These are phyloP conservation scores for Leccinum glutinopallens DNA, from an alignment of 1,284 basidiomycete species.

Conservation along the genomic window DNA sequence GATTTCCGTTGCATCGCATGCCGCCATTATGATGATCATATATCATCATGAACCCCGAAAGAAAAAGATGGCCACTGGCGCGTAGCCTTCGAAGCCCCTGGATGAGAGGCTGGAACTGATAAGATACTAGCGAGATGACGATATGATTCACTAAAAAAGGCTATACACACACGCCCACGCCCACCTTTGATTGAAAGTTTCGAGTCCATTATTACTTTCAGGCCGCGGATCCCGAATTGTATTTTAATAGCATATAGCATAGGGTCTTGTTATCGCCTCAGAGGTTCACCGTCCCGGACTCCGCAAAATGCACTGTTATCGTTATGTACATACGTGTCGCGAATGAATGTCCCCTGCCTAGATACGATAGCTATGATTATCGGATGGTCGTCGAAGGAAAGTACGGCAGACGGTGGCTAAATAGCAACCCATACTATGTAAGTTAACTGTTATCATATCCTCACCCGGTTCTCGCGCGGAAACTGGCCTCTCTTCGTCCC, in stretches of 20 bases:
- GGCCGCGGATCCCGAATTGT: not conserved
- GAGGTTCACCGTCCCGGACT: not conserved
- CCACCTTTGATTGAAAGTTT: not conserved
- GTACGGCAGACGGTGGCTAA: not conserved
- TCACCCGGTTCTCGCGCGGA: not conserved
- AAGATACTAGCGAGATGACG: not conserved
- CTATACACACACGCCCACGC: not conserved
- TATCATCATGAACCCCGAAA: not conserved
- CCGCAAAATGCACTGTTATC: not conserved
- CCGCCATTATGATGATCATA: not conserved
- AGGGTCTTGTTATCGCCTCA: not conserved
- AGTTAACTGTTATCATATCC: not conserved
- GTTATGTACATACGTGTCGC: not conserved
- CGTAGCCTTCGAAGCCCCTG: not conserved
- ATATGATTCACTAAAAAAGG: not conserved
- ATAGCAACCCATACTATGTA: conserved; percentile 1
- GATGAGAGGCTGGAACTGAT: too few relatives aligned
- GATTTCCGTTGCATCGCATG: not conserved
- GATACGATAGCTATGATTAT: not conserved
- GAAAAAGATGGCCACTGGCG: not conserved
- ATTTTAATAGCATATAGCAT: not conserved
- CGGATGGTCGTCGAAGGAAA: not conserved
- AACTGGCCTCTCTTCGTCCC: not conserved
- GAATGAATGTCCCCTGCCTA: not conserved
- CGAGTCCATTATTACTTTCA: not conserved